A percentile compares a stretch with the other conserved stretches of the same genome.
These are phyloP conservation scores for Aspergillus texensis DNA, from an alignment of 2,329 filamentous ascomycete genomes.

Conservation along the genomic window DNA sequence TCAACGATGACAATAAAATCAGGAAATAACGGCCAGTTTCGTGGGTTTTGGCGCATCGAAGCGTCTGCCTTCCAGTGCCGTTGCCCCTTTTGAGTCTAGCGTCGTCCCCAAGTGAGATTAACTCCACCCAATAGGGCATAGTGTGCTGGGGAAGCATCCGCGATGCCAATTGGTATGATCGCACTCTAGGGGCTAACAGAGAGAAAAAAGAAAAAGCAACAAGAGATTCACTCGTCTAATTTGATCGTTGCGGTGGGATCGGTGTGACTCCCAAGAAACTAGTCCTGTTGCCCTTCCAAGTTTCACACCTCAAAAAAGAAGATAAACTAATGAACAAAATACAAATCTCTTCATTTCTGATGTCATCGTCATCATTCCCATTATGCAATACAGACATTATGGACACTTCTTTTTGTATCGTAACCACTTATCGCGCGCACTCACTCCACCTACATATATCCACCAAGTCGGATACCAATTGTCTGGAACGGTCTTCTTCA, in stretches of 20 bases:
- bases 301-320: neutral
- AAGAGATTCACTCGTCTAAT: neutral
- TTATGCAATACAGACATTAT: constrained; percentile 1
- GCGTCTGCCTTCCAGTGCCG: neutral
- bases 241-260: neutral
- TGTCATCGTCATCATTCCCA: neutral
- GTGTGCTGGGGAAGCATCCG: neutral
- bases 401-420: neutral
- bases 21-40: neutral
- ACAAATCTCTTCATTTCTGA: neutral
- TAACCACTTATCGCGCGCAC: neutral
- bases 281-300: neutral
- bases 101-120: neutral
- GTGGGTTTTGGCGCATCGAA: neutral
- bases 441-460: neutral
- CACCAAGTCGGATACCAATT: no score
- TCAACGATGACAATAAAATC: neutral
- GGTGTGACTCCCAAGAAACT: neutral
- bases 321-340: neutral
- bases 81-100: neutral
- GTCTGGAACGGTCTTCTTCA: no score
- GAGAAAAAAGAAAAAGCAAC: neutral
- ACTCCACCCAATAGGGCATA: neutral
- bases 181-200: neutral
- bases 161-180: neutral